Percentiles rank a stretch among this genome's conserved stretches.
These are phyloP conservation scores for Hypholoma sublateritium DNA, from an alignment of 768 basidiomycete genomes.

Conservation along the genomic window DNA sequence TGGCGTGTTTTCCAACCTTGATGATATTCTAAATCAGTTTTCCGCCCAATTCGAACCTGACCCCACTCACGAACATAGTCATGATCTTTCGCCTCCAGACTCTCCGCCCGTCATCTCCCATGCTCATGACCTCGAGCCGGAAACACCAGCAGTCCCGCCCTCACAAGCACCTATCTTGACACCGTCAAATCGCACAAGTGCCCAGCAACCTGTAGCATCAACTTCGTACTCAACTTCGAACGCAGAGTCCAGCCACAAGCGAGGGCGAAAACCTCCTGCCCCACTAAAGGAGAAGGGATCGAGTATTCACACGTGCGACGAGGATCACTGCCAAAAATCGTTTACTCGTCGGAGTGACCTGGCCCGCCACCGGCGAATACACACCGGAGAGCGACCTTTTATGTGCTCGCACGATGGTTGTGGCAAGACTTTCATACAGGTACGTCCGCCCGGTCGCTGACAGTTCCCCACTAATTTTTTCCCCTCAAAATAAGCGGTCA, in stretches of 20 bases:
- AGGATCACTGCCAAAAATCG: constrained; percentile 73
- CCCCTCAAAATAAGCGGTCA: constrained; percentile 61
- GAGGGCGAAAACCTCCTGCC: constrained; percentile 37
- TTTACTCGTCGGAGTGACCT: constrained; percentile 86
- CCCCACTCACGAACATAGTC: constrained; percentile 40
- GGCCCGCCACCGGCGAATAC: constrained; percentile 83
- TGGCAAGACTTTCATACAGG: constrained; percentile 92
- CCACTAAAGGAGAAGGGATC: constrained; percentile 40
- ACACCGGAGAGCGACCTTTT: constrained; percentile 88
- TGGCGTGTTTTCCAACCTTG: constrained; percentile 68
- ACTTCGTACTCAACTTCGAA: constrained; percentile 40
- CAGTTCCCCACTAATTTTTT: constrained; percentile 8
- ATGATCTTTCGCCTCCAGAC: constrained; percentile 43
- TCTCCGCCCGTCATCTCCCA: constrained; percentile 51
- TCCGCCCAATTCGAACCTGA: constrained; percentile 67
- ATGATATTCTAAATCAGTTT: constrained; percentile 75
- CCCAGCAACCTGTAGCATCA: constrained; percentile 46
- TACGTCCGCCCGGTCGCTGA: constrained; percentile 24
- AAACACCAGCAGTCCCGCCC: constrained; percentile 21
- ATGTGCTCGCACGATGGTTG: constrained; percentile 70
- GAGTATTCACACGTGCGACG: constrained; percentile 64
- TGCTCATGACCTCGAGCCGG: constrained; percentile 31
- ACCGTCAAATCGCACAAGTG: constrained; percentile 33
- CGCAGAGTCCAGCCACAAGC: constrained; percentile 29
- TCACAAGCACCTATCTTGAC: constrained; percentile 30